A percentile compares a stretch with the other conserved stretches of the same genome.
phyloP scores from a whole-genome alignment of 2,329 filamentous ascomycete species.

The Fusarium tuaranense region DNA sequence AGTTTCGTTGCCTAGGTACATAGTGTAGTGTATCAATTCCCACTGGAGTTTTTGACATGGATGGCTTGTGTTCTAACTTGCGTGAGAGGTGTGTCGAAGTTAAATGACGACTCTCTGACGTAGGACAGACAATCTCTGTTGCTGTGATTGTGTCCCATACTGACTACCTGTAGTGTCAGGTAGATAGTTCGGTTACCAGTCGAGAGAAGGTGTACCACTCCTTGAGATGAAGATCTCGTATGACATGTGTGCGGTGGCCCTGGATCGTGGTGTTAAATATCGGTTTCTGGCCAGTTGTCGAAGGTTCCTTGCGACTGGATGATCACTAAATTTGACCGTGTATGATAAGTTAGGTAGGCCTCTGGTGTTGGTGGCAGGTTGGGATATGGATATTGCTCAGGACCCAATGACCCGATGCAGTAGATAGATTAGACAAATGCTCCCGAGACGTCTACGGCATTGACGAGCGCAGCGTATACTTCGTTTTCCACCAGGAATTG shows the following conservation, averaged over 20 bases:
- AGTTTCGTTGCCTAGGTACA: constrained; percentile 42
- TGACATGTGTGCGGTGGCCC: neutral
- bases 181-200: neutral
- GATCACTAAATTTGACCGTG: neutral
- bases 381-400: neutral
- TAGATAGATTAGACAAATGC: neutral
- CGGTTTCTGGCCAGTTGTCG: neutral
- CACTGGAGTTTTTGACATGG: constrained; percentile 37
- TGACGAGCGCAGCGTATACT: too few species aligned
- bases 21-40: constrained; percentile 42
- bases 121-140: neutral
- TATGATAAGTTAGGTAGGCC: neutral
- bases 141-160: neutral
- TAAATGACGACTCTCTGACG: neutral
- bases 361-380: neutral
- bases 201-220: neutral
- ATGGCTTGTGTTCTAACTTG: neutral
- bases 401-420: neutral
- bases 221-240: neutral
- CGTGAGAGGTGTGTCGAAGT: neutral
- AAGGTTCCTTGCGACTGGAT: neutral
- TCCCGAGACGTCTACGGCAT: neutral
- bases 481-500: fast-evolving
- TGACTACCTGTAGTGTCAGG: neutral
- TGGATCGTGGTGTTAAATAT: neutral